Percentiles rank a stretch among this genome's conserved stretches.
phyloP scores from a whole-genome alignment of 2,329 filamentous ascomycete genomes.

The Alternaria incomplexa region DNA sequence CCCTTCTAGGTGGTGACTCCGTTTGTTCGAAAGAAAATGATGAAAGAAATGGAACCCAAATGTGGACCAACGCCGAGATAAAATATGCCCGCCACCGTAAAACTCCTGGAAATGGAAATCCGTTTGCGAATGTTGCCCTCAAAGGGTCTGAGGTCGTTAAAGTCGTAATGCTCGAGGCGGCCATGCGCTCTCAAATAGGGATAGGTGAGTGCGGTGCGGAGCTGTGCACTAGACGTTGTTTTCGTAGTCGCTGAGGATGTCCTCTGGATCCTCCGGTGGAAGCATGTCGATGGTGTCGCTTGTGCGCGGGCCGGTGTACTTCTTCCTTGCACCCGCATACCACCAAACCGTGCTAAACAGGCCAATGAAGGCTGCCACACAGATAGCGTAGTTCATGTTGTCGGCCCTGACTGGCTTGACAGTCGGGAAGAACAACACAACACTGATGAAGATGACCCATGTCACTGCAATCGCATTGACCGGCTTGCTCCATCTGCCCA shows the following conservation, averaged over 20 bases:
- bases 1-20: background rate
- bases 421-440: constrained; percentile 62
- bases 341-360: constrained; percentile 55
- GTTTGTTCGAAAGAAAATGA: background rate
- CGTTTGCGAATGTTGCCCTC: too few species aligned
- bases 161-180: background rate
- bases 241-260: constrained; percentile 44
- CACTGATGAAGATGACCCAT: constrained; percentile 69
- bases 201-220: background rate
- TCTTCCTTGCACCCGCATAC: constrained; percentile 52
- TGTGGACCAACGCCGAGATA: background rate
- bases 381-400: constrained; percentile 59
- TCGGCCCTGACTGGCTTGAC: constrained; percentile 50
- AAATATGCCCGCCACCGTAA: background rate
- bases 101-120: background rate
- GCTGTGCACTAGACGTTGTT: constrained; percentile 22
- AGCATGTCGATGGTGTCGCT: constrained; percentile 57
- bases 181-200: background rate
- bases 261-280: constrained; percentile 51
- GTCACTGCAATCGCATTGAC: constrained; percentile 63
- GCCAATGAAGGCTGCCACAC: constrained; percentile 57
- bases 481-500: constrained; percentile 61
- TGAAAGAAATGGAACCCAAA: background rate
- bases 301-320: constrained; percentile 65
- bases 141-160: background rate